phyloP scores from a whole-genome alignment of 306 rosid genomes.

The Pterocarpus santalinus region DNA sequence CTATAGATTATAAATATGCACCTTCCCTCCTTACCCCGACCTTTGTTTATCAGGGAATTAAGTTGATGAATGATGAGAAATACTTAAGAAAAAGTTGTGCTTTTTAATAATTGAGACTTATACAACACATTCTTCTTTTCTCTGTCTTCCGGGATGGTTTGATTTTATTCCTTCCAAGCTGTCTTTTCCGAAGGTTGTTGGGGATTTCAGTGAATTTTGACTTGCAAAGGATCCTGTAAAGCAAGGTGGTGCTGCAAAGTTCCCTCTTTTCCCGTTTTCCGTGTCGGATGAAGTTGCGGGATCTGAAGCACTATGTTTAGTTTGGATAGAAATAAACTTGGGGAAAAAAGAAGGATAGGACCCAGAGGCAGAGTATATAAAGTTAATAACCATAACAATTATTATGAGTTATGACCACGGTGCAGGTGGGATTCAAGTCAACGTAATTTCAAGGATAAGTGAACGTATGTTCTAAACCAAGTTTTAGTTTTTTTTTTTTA shows the following conservation, averaged over 20 bases:
- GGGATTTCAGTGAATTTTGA: background rate
- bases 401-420: too few species aligned
- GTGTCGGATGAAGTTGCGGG: background rate
- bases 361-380: background rate
- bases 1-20: background rate
- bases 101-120: slow-evolving; percentile 25
- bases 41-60: background rate
- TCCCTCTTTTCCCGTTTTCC: background rate
- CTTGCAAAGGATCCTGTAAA: background rate
- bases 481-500: too few species aligned
- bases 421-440: background rate
- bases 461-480: background rate
- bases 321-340: background rate
- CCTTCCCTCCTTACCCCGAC: background rate
- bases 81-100: background rate
- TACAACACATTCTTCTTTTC: slow-evolving; percentile 8
- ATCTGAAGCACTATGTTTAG: background rate
- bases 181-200: background rate
- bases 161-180: slow-evolving; percentile 1
- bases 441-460: background rate
- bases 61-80: slow-evolving; percentile 19
- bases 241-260: slow-evolving; percentile 30
- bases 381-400: background rate
- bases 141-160: background rate
- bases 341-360: background rate